A percentile compares a stretch with the other conserved stretches of the same genome.
phyloP scores from a whole-genome alignment of 169 alveolate species.

The Babesia caballi region DNA sequence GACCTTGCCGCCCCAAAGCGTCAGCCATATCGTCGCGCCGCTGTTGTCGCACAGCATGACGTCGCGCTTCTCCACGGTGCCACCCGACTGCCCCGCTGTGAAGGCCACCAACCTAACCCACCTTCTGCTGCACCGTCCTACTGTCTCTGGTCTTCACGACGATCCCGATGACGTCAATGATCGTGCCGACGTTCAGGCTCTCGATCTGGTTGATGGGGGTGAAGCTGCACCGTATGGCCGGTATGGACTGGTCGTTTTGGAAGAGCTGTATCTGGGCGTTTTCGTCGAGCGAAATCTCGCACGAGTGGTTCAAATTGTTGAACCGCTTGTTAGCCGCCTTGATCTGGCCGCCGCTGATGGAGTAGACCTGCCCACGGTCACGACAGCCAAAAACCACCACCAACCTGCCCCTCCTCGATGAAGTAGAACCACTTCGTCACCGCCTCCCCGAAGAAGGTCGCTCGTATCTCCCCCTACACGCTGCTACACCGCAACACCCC shows the following conservation, averaged over 20 bases:
- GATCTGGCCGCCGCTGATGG: slow-evolving; percentile 73
- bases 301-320: slow-evolving; percentile 68
- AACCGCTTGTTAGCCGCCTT: slow-evolving; percentile 73
- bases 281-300: slow-evolving; percentile 73
- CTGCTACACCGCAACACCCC: not conserved
- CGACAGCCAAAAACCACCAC: too few species aligned
- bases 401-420: slow-evolving; percentile 69
- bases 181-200: slow-evolving; percentile 52
- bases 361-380: slow-evolving; percentile 52
- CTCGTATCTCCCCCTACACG: slow-evolving; percentile 67
- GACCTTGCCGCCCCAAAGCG: slow-evolving; percentile 71
- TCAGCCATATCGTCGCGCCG: slow-evolving; percentile 65
- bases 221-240: slow-evolving; percentile 65
- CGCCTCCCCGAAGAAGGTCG: slow-evolving; percentile 75
- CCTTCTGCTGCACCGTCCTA: slow-evolving; percentile 43
- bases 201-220: slow-evolving; percentile 63
- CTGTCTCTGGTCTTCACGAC: slow-evolving; percentile 29
- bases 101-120: not conserved
- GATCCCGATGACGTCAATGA: slow-evolving; percentile 72
- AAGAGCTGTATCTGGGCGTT: slow-evolving; percentile 65
- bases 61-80: slow-evolving; percentile 67
- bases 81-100: too few species aligned
- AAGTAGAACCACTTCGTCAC: slow-evolving; percentile 77
- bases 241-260: slow-evolving; percentile 69
- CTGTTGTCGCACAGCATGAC: slow-evolving; percentile 60